Percentiles rank a stretch among this genome's conserved stretches.
phyloP scores from a whole-genome alignment of 139 green algal species.

The Volvox africanus region DNA sequence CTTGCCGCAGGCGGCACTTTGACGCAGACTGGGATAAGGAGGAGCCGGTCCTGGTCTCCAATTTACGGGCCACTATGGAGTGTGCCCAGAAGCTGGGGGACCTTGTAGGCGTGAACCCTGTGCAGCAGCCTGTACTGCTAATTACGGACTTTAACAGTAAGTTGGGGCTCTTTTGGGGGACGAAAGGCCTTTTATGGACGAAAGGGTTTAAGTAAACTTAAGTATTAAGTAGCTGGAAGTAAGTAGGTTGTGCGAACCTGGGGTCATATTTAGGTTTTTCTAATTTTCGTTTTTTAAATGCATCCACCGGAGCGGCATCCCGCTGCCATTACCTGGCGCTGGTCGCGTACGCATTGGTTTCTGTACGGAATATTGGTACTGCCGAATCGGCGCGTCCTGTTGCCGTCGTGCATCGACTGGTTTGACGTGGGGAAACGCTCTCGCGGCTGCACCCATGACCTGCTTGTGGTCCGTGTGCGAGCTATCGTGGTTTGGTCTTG shows the following conservation, averaged over 20 bases:
- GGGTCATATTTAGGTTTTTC: too few species aligned
- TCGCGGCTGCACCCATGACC: not conserved
- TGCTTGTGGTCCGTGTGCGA: not conserved
- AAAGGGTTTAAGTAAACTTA: too few species aligned
- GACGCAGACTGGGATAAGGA: not conserved
- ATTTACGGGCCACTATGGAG: not conserved
- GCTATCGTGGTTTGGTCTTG: not conserved
- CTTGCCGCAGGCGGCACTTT: not conserved
- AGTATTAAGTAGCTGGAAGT: too few species aligned
- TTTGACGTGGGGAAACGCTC: too few species aligned
- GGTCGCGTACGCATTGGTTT: not conserved
- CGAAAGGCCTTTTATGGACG: too few species aligned
- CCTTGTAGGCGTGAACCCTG: not conserved
- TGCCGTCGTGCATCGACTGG: not conserved
- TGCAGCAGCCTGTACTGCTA: not conserved
- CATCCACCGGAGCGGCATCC: not conserved
- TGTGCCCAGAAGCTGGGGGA: not conserved
- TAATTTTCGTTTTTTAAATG: not conserved
- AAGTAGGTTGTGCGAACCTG: not conserved
- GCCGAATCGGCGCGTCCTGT: not conserved
- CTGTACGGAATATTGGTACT: not conserved
- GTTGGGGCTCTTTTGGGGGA: not conserved
- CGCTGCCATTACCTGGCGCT: not conserved
- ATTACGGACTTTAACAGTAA: constrained; percentile 21
- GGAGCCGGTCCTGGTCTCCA: not conserved